Evolutionary conservation across 2,329 filamentous ascomycete genomes (phyloP), one percentile per base, ranked within the genome.

Genomic region (Botryotinia calthae): DNA sequence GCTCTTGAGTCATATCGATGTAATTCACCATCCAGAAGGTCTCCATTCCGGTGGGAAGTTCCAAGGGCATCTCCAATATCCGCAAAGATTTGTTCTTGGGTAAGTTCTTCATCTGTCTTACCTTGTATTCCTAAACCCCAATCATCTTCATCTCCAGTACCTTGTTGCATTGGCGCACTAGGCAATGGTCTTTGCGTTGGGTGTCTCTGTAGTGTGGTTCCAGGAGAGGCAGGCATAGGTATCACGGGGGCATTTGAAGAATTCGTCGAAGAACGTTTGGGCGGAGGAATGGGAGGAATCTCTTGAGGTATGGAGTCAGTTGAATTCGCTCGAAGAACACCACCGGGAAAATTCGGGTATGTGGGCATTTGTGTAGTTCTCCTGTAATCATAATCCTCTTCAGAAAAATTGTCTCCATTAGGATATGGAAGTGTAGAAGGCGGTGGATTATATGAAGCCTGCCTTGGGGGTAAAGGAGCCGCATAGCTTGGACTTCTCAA

Each of bases 1-100:
- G 84, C 85, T 46, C 81, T 84, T 1, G 87, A 87, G 76, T 85
- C 83, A 76, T 87, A 87, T 66, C 85, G 84, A 59, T 84, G 85
- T 31, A 87, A 80, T 58, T 87, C 85, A 34, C 85, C 84, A 34
- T 86, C 84, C 2, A 83, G 81, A 31, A 86, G 81, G 75, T 82
- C 81, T 48, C 86, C 85, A 75, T 88, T 87, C 22, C 72, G 74
- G 70, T 76, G 74, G 64, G 75, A 74, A 63, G 75, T 70, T n/a
- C 70, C 73, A n/a, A 81, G 75, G n/a, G 78, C 80, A 76, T 79
- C 77, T 56, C 79, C 80, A 73, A 82, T 81, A 73, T 81, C 80
- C 70, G 79, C 79, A 73, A 79, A 82, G 6, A 82, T 73, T 70
- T 79, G 77, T 66, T 82, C 80, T 74, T 81, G 80, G 28, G 77